Evolutionary conservation across 495 filamentous ascomycete genomes (phyloP).

Genomic region (Podospora pseudoanserina): DNA sequence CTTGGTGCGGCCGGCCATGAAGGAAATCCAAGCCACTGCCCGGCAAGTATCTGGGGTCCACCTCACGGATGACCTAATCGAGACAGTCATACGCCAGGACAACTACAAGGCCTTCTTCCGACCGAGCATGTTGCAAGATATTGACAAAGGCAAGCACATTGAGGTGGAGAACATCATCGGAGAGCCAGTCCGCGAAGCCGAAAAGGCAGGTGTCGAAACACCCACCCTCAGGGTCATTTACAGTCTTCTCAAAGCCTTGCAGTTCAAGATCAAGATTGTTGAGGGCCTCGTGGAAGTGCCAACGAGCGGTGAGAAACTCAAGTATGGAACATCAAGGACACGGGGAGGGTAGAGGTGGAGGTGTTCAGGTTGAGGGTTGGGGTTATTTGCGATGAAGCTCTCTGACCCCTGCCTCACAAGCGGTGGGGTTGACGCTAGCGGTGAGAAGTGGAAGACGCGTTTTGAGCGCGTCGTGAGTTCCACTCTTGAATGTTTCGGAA

Average conservation of each 20-base stretch:
- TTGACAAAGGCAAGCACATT: slow-evolving; percentile 46
- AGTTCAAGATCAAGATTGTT: slow-evolving; percentile 37
- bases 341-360: neutral
- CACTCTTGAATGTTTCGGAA: neutral
- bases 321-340: slow-evolving; percentile 8
- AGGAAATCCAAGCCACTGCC: slow-evolving; percentile 23
- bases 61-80: slow-evolving; percentile 34
- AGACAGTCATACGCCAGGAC: slow-evolving; percentile 37
- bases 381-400: neutral
- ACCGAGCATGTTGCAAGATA: slow-evolving; percentile 48
- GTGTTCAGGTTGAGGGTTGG: neutral
- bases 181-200: slow-evolving; percentile 49
- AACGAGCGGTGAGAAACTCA: slow-evolving; percentile 5
- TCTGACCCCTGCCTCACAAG: neutral
- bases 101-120: slow-evolving; percentile 37
- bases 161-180: slow-evolving; percentile 54
- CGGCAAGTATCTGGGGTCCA: slow-evolving; percentile 28
- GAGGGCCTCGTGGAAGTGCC: slow-evolving; percentile 27
- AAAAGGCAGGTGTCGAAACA: slow-evolving; percentile 39
- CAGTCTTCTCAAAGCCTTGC: slow-evolving; percentile 40
- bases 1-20: slow-evolving; percentile 25
- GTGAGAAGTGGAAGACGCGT: neutral
- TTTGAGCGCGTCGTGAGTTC: neutral
- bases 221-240: slow-evolving; percentile 47
- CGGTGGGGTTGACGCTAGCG: neutral